These are phyloP conservation scores for Yamadazyma songkhlaensis DNA, from an alignment of 1,139 yeast species.

Conservation along the genomic window DNA sequence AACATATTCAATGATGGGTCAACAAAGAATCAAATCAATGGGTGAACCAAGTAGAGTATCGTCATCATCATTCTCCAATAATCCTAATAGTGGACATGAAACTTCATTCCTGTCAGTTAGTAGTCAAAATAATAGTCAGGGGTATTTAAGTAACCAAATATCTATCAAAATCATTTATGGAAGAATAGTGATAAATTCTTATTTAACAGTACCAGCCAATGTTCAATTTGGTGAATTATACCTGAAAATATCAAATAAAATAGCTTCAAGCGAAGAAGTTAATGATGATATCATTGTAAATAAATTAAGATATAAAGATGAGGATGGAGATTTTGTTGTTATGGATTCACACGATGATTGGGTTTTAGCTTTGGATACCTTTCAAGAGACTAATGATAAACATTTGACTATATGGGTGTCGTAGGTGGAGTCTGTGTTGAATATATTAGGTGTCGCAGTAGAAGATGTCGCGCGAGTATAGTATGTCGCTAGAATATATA, in stretches of 20 bases:
- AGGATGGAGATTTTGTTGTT: conserved; percentile 91
- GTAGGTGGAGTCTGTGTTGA: too few relatives aligned
- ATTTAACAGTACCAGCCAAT: conserved; percentile 40
- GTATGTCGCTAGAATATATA: background rate
- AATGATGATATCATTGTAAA: conserved; percentile 37
- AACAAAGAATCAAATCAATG: conserved; percentile 25
- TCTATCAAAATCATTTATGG: conserved; percentile 52
- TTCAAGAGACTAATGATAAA: conserved; percentile 40
- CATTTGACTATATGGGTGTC: conserved; percentile 44
- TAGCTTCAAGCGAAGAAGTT: conserved; percentile 29
- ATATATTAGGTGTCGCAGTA: too few relatives aligned
- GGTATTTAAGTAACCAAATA: conserved; percentile 6
- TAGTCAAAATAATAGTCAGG: conserved; percentile 6
- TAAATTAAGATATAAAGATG: conserved; percentile 82
- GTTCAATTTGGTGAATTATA: conserved; percentile 48
- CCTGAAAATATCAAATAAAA: conserved; percentile 35
- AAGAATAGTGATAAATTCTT: conserved; percentile 32
- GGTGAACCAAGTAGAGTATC: conserved; percentile 19
- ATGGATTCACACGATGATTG: conserved; percentile 82
- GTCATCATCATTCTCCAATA: conserved; percentile 16
- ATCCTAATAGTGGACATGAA: conserved; percentile 16
- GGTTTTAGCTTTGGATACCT: conserved; percentile 53
- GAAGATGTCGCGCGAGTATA: background rate
- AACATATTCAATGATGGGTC: conserved; percentile 45
- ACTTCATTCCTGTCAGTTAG: conserved; percentile 17